Conservation (phyloP, 331 rosid species). For the Cydonia oblonga region DNA sequence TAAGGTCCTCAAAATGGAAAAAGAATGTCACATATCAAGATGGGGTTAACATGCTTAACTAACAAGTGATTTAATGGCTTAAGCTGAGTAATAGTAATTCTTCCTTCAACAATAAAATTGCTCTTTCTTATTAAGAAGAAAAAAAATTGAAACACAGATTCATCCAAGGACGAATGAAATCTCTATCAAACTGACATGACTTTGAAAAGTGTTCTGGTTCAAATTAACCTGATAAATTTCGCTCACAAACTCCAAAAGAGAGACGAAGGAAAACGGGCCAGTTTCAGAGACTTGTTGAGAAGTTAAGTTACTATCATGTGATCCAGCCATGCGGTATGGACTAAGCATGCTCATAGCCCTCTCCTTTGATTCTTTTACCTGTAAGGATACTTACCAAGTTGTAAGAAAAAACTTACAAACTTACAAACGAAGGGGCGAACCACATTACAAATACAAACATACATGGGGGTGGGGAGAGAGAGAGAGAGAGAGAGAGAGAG, state of each 20-base stretch:
- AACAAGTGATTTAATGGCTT: not conserved
- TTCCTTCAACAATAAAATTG: not conserved
- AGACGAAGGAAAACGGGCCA: conserved; percentile 47
- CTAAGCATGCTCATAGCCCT: conserved; percentile 68
- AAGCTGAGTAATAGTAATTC: not conserved
- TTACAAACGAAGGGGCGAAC: not conserved
- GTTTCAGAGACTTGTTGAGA: conserved; percentile 43
- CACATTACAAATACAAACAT: not conserved
- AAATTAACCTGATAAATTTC: conserved; percentile 77
- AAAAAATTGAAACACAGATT: not conserved
- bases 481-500: not conserved
- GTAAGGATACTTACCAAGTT: conserved; percentile 6
- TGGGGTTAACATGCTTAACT: not conserved
- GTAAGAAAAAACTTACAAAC: not conserved
- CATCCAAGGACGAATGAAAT: not conserved
- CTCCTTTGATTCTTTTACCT: conserved; percentile 97
- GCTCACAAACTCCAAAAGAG: conserved; percentile 88
- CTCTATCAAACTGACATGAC: not conserved
- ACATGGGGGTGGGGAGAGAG: not conserved
- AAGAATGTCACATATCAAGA: not conserved
- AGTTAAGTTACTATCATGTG: conserved; percentile 50
- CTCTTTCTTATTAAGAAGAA: not conserved
- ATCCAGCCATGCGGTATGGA: conserved; percentile 56
- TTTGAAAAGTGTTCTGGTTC: conserved; percentile 1
- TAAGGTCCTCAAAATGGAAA: not conserved